Evolutionary conservation across 345 rosid genomes (phyloP).

Genomic region (Erodium maritimum): DNA sequence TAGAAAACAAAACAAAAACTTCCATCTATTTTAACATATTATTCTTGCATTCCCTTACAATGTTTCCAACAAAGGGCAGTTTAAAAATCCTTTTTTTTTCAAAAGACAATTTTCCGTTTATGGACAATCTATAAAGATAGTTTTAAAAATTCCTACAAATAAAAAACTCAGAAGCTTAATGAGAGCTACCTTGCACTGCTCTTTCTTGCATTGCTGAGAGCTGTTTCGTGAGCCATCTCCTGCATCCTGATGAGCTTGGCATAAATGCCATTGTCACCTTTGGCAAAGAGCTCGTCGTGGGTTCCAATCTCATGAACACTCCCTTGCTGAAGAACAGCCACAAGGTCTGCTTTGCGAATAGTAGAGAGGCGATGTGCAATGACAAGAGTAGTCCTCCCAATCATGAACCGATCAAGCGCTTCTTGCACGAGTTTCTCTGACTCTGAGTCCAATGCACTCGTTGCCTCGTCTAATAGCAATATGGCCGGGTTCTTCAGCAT

Average conservation of each 20-base stretch:
- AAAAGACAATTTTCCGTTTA: too few relatives aligned
- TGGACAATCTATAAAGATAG: too few relatives aligned
- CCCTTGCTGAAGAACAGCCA: constrained; percentile 93
- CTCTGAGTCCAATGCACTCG: constrained; percentile 93
- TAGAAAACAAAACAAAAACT: too few relatives aligned
- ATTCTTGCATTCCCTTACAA: too few relatives aligned
- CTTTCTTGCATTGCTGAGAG: constrained; percentile 84
- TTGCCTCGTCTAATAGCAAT: constrained; percentile 83
- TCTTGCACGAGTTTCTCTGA: constrained; percentile 96
- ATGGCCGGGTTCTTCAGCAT: constrained; percentile 97
- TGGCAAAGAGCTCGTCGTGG: constrained; percentile 77
- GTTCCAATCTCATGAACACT: constrained; percentile 85
- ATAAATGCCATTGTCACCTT: constrained; percentile 83
- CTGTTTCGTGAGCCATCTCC: constrained; percentile 92
- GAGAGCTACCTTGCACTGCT: constrained; percentile 76
- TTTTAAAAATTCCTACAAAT: too few relatives aligned
- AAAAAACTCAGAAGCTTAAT: too few relatives aligned
- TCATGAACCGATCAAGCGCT: constrained; percentile 95
- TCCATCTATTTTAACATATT: too few relatives aligned
- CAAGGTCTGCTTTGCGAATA: constrained; percentile 93
- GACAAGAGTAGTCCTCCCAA: constrained; percentile 92
- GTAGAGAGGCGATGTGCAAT: constrained; percentile 97
- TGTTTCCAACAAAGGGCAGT: too few relatives aligned
- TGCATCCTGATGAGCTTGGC: constrained; percentile 94
- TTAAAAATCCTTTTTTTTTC: too few relatives aligned